Evolutionary conservation across 495 filamentous ascomycete genomes (phyloP), one percentile per base, ranked within the genome.

Genomic region (Tetracladium marchalianum): DNA sequence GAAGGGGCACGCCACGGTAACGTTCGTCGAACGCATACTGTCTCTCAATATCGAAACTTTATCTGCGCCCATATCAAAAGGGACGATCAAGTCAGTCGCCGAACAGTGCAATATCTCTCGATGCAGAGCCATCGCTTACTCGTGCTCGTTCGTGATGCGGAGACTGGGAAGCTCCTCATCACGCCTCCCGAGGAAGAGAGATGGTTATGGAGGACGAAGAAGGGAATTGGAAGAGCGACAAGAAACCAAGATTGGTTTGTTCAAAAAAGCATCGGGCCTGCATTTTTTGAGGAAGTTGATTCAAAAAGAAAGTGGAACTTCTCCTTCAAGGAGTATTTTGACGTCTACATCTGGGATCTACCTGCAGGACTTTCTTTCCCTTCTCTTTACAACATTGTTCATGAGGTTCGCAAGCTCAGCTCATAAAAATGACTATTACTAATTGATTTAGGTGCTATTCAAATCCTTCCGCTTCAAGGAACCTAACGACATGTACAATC

Each of bases 11-110:
- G 59, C 5, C 54, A 56, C 40, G 44, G 41, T 11, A 49, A 62
- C 12, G 43, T 51, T 8, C 56, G 61, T 16, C 64, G 69, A 12
- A 49, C 60, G 24, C 65, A 73, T 34, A 52, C 51, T 31, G 55
- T 69, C 15, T 43, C 57, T 6, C 65, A 77, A 54, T 46, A 53
- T 1, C 64, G 73, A 36, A 76, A 77, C 46, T 68, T 69, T 35
- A 58, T 75, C 2, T 72, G 69, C 47, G 69, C 64, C 0, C 58
- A 75, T 45, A 68, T 77, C 59, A 71, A 66, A 51, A 68, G 72
- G 1, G 66, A 72, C 35, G 67, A 73, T 44, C 62, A 64, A 19
- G 62, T 62, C 1, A 72, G 63, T n/a, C 63, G 68, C 7, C 64
- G 73, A 11, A 71, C 75, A 45, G 66, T 76, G n/a, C 66, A 73